phyloP scores from a whole-genome alignment of 2,329 filamentous ascomycete species.

The Trichoderma sp. region DNA sequence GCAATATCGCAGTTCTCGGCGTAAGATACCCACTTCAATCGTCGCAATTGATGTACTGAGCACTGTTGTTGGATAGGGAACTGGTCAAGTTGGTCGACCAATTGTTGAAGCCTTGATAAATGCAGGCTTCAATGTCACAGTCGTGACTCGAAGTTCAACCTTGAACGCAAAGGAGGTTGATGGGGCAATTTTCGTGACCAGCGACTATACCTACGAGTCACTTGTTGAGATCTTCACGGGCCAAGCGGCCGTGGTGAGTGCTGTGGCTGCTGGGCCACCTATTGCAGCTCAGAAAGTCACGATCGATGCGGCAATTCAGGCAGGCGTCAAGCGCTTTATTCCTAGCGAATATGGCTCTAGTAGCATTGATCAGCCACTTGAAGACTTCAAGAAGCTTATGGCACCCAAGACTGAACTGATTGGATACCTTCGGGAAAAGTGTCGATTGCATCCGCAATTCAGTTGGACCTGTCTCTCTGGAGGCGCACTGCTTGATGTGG shows the following conservation, averaged over 20 bases:
- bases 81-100: not conserved
- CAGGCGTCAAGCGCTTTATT: not conserved
- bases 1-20: not conserved
- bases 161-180: not conserved
- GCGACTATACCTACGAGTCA: not conserved
- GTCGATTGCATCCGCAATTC: not conserved
- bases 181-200: not conserved
- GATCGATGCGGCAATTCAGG: not conserved
- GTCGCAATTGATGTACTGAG: not conserved
- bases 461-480: not conserved
- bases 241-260: not conserved
- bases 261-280: not conserved
- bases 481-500: not conserved
- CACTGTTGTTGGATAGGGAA: not conserved
- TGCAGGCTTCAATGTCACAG: not conserved
- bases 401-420: slow-evolving; percentile 2
- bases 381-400: slow-evolving; percentile 14
- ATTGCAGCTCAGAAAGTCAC: not conserved
- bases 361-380: not conserved
- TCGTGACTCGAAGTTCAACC: not conserved
- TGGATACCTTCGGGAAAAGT: not conserved
- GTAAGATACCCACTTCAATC: not conserved
- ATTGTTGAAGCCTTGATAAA: not conserved
- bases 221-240: not conserved
- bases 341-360: not conserved